These are phyloP conservation scores for Quercus lobata DNA, from an alignment of 331 rosid species.

Conservation along the genomic window DNA sequence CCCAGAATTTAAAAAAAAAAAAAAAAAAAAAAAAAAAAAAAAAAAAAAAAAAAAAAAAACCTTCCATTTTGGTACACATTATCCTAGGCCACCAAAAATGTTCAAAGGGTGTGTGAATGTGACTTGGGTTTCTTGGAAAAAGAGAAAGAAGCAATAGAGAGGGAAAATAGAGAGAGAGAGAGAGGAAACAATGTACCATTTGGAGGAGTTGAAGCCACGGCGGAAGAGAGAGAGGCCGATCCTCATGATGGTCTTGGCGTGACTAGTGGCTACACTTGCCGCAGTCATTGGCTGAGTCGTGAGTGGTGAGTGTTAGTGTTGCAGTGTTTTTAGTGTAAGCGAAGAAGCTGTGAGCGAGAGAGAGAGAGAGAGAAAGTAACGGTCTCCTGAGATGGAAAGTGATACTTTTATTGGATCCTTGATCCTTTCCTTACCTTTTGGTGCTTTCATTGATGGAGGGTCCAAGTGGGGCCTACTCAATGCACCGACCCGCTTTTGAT, in stretches of 20 bases:
- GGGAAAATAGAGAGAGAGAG: not conserved
- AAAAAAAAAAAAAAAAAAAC: too few relatives aligned
- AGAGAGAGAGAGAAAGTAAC: slow-evolving; percentile 8
- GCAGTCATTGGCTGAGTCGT: slow-evolving; percentile 34
- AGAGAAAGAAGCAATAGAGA: not conserved
- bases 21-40: too few relatives aligned
- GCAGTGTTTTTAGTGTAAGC: too few relatives aligned
- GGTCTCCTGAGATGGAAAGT: slow-evolving; percentile 26
- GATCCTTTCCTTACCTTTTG: not conserved
- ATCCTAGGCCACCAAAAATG: not conserved
- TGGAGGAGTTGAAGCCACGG: slow-evolving; percentile 48
- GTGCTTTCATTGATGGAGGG: not conserved
- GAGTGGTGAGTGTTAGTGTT: too few relatives aligned
- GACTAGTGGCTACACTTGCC: slow-evolving; percentile 35
- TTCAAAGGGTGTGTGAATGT: not conserved
- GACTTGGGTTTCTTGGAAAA: not conserved
- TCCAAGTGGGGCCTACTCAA: not conserved
- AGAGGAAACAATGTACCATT: slow-evolving; percentile 33
- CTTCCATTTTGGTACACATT: too few relatives aligned
- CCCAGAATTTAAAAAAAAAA: too few relatives aligned
- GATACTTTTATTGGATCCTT: not conserved
- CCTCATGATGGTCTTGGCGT: slow-evolving; percentile 43
- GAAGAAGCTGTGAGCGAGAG: not conserved
- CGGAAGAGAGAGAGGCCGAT: slow-evolving; percentile 41
- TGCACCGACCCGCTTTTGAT: not conserved